These are phyloP conservation scores for Raphanus raphanistrum DNA, from an alignment of 345 rosid species.

Conservation along the genomic window DNA sequence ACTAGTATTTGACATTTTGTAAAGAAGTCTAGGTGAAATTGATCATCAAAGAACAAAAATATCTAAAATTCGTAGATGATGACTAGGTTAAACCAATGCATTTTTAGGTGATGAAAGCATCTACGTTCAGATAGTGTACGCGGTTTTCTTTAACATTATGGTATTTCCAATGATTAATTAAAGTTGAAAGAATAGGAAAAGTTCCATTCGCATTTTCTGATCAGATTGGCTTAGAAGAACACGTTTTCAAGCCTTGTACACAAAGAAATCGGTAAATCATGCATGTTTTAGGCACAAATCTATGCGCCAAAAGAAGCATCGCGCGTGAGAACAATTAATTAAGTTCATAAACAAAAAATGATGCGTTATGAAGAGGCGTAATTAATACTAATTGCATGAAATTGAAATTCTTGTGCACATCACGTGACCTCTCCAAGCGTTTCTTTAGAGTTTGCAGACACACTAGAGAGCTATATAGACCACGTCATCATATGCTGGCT, in stretches of 20 bases:
- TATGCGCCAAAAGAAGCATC: conserved; percentile 16
- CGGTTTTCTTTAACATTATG: neutral
- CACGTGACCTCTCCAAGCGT: conserved; percentile 34
- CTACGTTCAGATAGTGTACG: conserved; percentile 5
- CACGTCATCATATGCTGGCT: conserved; percentile 31
- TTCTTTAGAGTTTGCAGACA: conserved; percentile 30
- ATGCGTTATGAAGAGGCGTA: conserved; percentile 32
- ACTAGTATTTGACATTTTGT: neutral
- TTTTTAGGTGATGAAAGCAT: neutral
- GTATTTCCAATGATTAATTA: conserved; percentile 7
- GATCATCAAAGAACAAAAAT: conserved; percentile 13
- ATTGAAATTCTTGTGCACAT: conserved; percentile 4
- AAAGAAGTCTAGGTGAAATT: conserved; percentile 15
- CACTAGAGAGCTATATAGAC: neutral
- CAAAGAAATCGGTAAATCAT: conserved; percentile 23
- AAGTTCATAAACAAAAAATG: neutral
- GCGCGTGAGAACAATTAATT: conserved; percentile 20
- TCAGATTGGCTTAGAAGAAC: conserved; percentile 10
- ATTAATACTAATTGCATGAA: neutral
- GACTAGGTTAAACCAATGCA: neutral
- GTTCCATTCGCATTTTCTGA: conserved; percentile 9
- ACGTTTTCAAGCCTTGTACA: conserved; percentile 21
- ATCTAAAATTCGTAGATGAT: neutral
- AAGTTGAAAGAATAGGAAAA: neutral
- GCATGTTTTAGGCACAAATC: conserved; percentile 20